A percentile compares a stretch with the other conserved stretches of the same genome.
These are phyloP conservation scores for Geranium rotundifolium DNA, from an alignment of 345 rosid genomes.

Conservation along the genomic window DNA sequence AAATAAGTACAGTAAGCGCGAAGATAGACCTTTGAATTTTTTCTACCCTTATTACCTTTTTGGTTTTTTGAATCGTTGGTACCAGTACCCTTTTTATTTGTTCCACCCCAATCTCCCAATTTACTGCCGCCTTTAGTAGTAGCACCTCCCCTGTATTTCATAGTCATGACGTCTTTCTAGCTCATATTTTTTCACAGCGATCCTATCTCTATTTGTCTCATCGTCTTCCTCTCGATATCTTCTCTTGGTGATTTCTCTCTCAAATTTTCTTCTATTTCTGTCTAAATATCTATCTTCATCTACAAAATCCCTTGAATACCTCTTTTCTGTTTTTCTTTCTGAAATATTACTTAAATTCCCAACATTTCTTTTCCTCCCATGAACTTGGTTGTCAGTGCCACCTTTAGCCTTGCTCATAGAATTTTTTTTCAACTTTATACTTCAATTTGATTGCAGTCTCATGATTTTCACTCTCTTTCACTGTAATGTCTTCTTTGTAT, in stretches of 20 bases:
- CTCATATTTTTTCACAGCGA: slow-evolving; percentile 35
- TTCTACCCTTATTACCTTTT: no score
- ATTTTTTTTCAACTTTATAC: slow-evolving; percentile 27
- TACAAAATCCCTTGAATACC: slow-evolving; percentile 32
- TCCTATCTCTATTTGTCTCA: slow-evolving; percentile 27
- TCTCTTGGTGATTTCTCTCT: slow-evolving; percentile 36
- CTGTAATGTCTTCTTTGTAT: not conserved
- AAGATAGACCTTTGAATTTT: no score
- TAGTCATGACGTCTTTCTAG: slow-evolving; percentile 26
- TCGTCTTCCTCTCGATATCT: slow-evolving; percentile 36
- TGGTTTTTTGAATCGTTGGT: no score
- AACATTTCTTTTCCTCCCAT: slow-evolving; percentile 22
- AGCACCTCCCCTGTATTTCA: no score
- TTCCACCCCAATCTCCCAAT: no score
- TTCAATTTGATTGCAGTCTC: slow-evolving; percentile 30
- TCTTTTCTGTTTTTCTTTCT: slow-evolving; percentile 31
- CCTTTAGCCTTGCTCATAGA: slow-evolving; percentile 4
- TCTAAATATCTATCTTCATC: slow-evolving; percentile 29
- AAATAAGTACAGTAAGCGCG: no score
- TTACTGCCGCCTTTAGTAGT: no score
- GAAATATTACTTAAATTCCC: slow-evolving; percentile 19
- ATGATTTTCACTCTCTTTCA: slow-evolving; percentile 14
- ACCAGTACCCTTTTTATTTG: no score
- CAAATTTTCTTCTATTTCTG: slow-evolving; percentile 27
- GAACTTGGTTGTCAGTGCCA: slow-evolving; percentile 21